Evolutionary conservation across 1,284 basidiomycete genomes (phyloP).

Genomic region (Apiotrichum veenhuisii): DNA sequence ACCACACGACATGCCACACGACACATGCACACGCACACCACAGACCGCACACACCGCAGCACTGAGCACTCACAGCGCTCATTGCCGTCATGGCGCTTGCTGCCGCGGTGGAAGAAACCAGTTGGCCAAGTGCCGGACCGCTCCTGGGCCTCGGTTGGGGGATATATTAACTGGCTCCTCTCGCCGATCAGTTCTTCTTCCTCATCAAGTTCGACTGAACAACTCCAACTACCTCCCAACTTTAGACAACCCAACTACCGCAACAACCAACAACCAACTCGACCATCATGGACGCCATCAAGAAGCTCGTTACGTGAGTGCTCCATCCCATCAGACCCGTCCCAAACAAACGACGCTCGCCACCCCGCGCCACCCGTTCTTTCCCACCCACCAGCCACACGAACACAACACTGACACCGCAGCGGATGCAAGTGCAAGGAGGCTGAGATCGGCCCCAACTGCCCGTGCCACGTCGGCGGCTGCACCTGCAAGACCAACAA

Average conservation of each 20-base stretch:
- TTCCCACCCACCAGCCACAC: too few relatives aligned
- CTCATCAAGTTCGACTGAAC: background rate
- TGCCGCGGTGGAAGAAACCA: too few relatives aligned
- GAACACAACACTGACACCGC: background rate
- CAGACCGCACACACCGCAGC: too few relatives aligned
- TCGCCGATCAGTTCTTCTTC: background rate
- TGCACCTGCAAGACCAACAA: conserved; percentile 20
- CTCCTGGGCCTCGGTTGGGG: too few relatives aligned
- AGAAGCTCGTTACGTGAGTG: conserved; percentile 18
- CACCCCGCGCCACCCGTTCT: background rate
- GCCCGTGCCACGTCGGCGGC: conserved; percentile 11
- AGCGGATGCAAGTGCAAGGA: conserved; percentile 22
- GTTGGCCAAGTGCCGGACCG: too few relatives aligned
- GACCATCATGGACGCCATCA: conserved; percentile 17
- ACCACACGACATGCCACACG: too few relatives aligned
- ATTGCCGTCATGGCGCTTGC: too few relatives aligned
- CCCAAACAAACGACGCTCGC: background rate
- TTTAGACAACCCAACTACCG: background rate
- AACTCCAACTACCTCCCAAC: background rate
- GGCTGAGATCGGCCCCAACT: conserved; percentile 2
- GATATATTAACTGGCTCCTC: background rate
- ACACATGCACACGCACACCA: too few relatives aligned
- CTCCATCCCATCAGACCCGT: background rate
- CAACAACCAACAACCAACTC: background rate
- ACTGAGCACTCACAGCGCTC: too few relatives aligned